Evolutionary conservation across 2,329 filamentous ascomycete species (phyloP), one percentile per base, ranked within the genome.

Genomic region (Sarocladium strictum): DNA sequence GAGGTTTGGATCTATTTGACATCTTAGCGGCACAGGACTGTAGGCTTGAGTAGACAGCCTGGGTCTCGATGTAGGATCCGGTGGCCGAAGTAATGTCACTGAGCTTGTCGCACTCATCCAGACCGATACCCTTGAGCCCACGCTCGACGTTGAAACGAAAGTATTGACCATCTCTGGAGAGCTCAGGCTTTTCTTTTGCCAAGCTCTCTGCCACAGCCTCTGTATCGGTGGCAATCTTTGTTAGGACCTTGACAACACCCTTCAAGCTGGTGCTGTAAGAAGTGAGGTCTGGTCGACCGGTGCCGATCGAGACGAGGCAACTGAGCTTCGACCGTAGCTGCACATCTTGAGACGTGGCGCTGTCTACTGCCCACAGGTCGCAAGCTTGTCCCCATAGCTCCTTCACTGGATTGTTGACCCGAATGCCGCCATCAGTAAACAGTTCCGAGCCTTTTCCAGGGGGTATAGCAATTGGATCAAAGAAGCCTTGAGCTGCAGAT

Each of bases 71-170:
- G n/a, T n/a, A n/a, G n/a, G n/a, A n/a, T n/a, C n/a, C n/a, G 45
- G 60, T 63, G 15, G 62, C 62, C 21, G 58, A 57, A 21, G 56
- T 55, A 56, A 57, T 54, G 24, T 53, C 38, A 32, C n/a, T 32
- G 17, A 29, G 45, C 26, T 17, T 29, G 4, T 29, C 11, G 7
- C 10, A n/a, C 55, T 75, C 69, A 54, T 75, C 69, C 1, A 76
- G 63, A 3, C 66, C 68, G 53, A 76, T 65, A 14, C 70, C 63
- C 52, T 71, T 69, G 1, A 76, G 61, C 3, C 73, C 71, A 17
- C 62, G 65, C 7, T 62, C 58, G 14, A 77, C 73, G 57, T 75
- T 76, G 58, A 77, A 76, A 5, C 73, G 69, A 59, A 69, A 76
- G 57, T 74, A 69, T 21, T 64, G 65, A 5, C 64, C 58, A 21